Base-by-base conservation (phyloP, 2,329 filamentous ascomycete species). In the Scedosporium minutisporum region DNA sequence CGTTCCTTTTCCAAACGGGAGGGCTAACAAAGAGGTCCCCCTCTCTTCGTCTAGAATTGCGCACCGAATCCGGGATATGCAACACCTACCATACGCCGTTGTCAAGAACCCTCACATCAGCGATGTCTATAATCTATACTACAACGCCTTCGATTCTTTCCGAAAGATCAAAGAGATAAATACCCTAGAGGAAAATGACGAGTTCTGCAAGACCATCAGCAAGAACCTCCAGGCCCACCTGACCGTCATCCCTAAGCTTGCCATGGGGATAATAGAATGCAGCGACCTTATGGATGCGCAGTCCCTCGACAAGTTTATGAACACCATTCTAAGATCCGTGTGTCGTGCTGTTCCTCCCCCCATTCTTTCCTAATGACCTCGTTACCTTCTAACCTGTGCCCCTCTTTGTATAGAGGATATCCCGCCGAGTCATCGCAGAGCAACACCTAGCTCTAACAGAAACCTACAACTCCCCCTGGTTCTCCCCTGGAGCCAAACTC, bases 121-220 rank as follows among this genome's bases (percentile, higher is more conserved):
- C 71, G 87, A 96, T 67, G 95, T 97, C 41, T 99, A 99, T 76
- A 91, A 97, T 73, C 82, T 97, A 6, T 99, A 99, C 79, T 96
- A 97, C 76, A 87, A 87, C 67, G 93, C 95, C n/a, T 99, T 99
- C 69, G 95, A 99, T 72, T 87, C 82, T 61, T 89, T 97, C 66
- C 89, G 95, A 58, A 88, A 89, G 67, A 80, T 97, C 48, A 87
- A 87, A 60, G 91, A 96, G 71, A 87, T 99, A 68, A 88, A 88
- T 69, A 89, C 86, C 0, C 77, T 96, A 42, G 89, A 96, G 38
- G 93, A 97, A 69, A 99, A 99, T 72, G 92, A 97, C 67, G 79
- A 75, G 53, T 88, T 96, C 68, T 99, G 95, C 78, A 83, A 89
- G 62, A 80, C 91, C 63, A 87, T 99, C 64, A 85, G 87, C 64